These are phyloP conservation scores for Karstenula rhodostoma DNA, from an alignment of 2,329 filamentous ascomycete genomes.

Conservation along the genomic window DNA sequence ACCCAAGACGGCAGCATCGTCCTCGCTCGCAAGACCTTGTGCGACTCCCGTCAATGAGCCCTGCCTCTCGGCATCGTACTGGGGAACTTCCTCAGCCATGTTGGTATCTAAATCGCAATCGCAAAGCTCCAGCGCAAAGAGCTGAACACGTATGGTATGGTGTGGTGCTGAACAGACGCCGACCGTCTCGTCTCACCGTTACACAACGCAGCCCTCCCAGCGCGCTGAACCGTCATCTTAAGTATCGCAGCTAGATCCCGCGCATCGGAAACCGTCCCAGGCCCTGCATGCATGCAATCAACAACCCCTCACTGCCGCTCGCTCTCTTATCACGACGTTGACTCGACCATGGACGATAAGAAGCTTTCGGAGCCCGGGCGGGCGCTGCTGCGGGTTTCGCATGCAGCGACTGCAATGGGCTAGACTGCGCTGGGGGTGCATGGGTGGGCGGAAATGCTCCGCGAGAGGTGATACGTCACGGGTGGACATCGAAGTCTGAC, in stretches of 20 bases:
- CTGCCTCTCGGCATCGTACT: conserved; percentile 25
- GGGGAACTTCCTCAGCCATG: conserved; percentile 19
- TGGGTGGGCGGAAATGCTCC: background rate
- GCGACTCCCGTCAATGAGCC: conserved; percentile 22
- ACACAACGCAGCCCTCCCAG: background rate
- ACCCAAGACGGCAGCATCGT: conserved; percentile 54
- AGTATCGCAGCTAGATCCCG: background rate
- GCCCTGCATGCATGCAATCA: conserved; percentile 8
- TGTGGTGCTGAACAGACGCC: background rate
- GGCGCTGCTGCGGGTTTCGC: conserved; percentile 1
- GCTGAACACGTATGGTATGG: too few species aligned
- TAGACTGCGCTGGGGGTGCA: background rate
- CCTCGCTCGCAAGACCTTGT: conserved; percentile 43
- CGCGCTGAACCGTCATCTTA: background rate
- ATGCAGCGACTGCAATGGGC: background rate
- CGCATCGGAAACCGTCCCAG: background rate
- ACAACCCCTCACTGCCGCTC: background rate
- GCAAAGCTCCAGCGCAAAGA: background rate
- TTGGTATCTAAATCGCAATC: background rate
- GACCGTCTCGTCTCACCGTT: background rate
- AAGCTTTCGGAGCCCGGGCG: background rate
- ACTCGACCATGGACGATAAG: background rate
- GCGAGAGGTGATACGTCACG: conserved; percentile 1
- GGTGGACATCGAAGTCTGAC: background rate
- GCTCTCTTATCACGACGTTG: conserved; percentile 2